Conservation (phyloP, 352 stramenopile genomes). For the Phytophthora colocasiae region DNA sequence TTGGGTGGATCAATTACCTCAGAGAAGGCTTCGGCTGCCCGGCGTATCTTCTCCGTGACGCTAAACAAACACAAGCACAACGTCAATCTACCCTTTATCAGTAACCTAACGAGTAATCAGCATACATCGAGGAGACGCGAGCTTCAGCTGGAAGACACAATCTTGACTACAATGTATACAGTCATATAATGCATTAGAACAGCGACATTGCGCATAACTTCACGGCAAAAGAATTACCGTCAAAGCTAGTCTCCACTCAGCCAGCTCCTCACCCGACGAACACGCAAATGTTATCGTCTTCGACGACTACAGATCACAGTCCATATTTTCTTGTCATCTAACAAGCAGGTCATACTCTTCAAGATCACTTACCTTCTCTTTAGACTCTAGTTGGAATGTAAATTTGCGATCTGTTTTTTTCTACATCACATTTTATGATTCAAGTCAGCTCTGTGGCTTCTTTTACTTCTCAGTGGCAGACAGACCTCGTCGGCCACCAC, state of each 20-base stretch:
- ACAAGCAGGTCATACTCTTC: neutral
- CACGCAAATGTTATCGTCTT: conserved; percentile 76
- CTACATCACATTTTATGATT: conserved; percentile 24
- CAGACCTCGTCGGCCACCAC: conserved; percentile 50
- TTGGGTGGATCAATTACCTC: conserved; percentile 26
- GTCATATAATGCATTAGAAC: neutral
- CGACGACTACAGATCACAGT: conserved; percentile 29
- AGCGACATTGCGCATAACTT: neutral
- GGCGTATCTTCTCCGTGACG: conserved; percentile 58
- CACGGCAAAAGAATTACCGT: conserved; percentile 31
- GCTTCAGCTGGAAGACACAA: conserved; percentile 31
- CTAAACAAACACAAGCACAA: conserved; percentile 24
- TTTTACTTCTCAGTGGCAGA: neutral
- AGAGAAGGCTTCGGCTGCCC: conserved; percentile 59
- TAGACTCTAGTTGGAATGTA: conserved; percentile 64
- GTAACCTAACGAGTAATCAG: neutral
- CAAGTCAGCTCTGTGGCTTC: neutral
- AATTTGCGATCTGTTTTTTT: conserved; percentile 71
- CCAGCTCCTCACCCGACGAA: conserved; percentile 56
- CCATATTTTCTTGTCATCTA: neutral
- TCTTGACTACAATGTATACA: conserved; percentile 14
- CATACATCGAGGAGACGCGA: conserved; percentile 31
- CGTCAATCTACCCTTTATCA: neutral
- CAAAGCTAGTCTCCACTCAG: conserved; percentile 68
- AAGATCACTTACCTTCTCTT: conserved; percentile 46